Evolutionary conservation across 2,329 filamentous ascomycete species (phyloP), one percentile per base, ranked within the genome.

Genomic region (Colletotrichum sublineola): DNA sequence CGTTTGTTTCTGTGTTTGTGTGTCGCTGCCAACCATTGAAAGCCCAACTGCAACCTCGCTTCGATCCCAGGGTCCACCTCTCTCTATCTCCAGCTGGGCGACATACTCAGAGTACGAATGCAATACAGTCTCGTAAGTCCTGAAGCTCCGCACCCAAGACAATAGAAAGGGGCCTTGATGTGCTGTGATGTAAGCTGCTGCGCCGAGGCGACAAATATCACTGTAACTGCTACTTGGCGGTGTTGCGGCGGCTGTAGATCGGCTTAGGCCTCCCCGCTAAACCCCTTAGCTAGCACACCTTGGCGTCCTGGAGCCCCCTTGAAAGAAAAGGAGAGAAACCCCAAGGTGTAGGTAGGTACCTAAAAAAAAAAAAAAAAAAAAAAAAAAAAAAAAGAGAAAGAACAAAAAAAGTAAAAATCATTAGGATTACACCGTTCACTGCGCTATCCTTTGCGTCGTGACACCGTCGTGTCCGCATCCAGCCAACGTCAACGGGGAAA

Each of bases 381-480:
- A 18, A 15, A 14, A 15, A 15, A 15, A 42, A 42, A 9, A 38
- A 38, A 9, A 11, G 36, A 9, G 36, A 38, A 44, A 18, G 24
- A 24, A 24, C 24, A 24, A 24, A 24, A 24, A 24, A 24, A 24
- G 24, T 24, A 24, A 20, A 44, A 44, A 20, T 7, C 15, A 6
- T 20, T 60, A 9, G 36, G 38, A 31, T 8, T 18, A 4, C 38
- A n/a, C 33, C 42, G n/a, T 52, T 44, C 31, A 12, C 38, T 61
- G 46, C 62, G 62, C 55, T 62, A 61, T 63, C 46, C 33, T 56
- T 56, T 40, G 53, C 42, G 38, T 38, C 33, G 33, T 46, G 29
- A 58, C 46, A 60, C 33, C 46, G 33, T 61, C 52, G 63, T 44
- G 53, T 46, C 57, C 65, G 60, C 63, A 71, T 60, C 57, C 52